These are phyloP conservation scores for Misopates orontium DNA, from an alignment of 257 asterid species.

Conservation along the genomic window DNA sequence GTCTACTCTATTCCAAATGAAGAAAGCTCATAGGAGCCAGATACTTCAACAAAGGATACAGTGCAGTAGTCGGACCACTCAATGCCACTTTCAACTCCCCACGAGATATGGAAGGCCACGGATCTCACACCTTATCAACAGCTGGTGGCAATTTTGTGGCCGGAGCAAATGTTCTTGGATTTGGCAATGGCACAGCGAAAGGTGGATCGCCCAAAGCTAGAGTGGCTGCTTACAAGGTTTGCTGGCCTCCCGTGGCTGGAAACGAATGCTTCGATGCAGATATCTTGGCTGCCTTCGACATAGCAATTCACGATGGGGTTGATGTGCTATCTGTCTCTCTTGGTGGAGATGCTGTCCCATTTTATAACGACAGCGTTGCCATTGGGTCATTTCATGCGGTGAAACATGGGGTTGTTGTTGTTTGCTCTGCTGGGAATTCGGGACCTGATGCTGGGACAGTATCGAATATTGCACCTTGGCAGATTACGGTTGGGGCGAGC, in stretches of 20 bases:
- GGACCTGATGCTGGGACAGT: conserved; percentile 69
- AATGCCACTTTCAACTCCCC: conserved; percentile 67
- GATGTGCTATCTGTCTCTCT: conserved; percentile 86
- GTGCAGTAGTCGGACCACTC: conserved; percentile 59
- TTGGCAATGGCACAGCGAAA: conserved; percentile 87
- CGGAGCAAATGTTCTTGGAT: conserved; percentile 70
- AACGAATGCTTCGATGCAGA: conserved; percentile 87
- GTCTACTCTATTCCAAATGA: conserved; percentile 23
- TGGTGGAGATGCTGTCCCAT: conserved; percentile 65
- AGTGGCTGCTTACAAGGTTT: conserved; percentile 89
- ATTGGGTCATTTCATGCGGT: conserved; percentile 92
- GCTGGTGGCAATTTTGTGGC: conserved; percentile 81
- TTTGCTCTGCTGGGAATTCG: conserved; percentile 92
- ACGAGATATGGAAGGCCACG: conserved; percentile 78
- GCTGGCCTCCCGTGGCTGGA: conserved; percentile 75
- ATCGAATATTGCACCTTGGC: conserved; percentile 85
- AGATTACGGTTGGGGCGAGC: conserved; percentile 86
- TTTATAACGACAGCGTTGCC: conserved; percentile 69
- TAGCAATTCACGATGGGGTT: conserved; percentile 89
- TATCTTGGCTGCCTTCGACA: conserved; percentile 78
- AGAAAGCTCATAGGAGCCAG: conserved; percentile 97
- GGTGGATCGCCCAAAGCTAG: conserved; percentile 94
- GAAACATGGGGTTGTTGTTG: conserved; percentile 65
- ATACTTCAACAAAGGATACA: conserved; percentile 78
- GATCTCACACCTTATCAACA: conserved; percentile 91